Conservation (phyloP, 345 rosid genomes). For the Passiflora organensis region DNA sequence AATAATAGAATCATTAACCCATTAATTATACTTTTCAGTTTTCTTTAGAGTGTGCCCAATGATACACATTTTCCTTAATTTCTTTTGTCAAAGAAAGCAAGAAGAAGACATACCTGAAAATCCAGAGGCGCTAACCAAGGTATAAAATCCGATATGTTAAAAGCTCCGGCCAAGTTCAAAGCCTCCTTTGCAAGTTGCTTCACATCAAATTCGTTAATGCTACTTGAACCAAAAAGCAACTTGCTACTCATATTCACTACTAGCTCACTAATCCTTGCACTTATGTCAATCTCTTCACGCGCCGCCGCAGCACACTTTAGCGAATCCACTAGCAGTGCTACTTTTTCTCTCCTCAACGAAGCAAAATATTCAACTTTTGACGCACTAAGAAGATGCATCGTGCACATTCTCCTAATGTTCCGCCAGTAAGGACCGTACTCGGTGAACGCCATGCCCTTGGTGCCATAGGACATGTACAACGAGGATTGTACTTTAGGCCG, state of each 20-base stretch:
- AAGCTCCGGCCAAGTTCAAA: neutral
- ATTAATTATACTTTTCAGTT: too few relatives aligned
- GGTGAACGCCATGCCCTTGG: neutral
- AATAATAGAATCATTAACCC: neutral
- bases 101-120: neutral
- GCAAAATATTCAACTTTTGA: neutral
- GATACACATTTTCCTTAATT: too few relatives aligned
- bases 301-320: neutral
- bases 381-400: neutral
- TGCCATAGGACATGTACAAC: neutral
- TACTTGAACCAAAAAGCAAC: neutral
- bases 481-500: neutral
- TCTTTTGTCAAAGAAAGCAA: neutral
- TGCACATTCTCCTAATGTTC: neutral
- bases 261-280: neutral
- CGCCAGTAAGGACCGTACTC: neutral
- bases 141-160: neutral
- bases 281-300: neutral
- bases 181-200: neutral
- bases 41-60: too few relatives aligned
- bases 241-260: neutral
- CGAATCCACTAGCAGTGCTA: neutral
- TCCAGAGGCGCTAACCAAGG: neutral
- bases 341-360: neutral
- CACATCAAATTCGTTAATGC: neutral